These are phyloP conservation scores for Penicillium macrosclerotiorum DNA, from an alignment of 495 filamentous ascomycete species.

Conservation along the genomic window DNA sequence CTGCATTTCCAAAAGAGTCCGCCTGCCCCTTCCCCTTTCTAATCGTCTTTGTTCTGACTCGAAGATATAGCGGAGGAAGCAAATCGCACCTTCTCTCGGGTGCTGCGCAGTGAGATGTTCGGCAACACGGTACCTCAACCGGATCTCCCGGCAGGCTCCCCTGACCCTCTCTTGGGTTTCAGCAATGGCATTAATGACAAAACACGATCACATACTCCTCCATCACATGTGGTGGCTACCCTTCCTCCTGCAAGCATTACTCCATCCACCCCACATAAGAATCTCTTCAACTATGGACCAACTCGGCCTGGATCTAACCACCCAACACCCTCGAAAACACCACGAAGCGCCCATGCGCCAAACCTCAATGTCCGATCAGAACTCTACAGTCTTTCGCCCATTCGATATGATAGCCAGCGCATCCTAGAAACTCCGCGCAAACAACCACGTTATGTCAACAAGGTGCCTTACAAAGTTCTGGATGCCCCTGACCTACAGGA, in stretches of 20 bases:
- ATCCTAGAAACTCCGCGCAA: slow-evolving; percentile 88
- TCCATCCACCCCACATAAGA: slow-evolving; percentile 94
- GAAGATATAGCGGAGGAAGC: slow-evolving; percentile 79
- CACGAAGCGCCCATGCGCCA: slow-evolving; percentile 77
- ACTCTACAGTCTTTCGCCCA: slow-evolving; percentile 89
- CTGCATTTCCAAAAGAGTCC: slow-evolving; percentile 91
- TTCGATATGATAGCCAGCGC: slow-evolving; percentile 83
- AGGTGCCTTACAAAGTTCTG: slow-evolving; percentile 95
- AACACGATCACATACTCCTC: slow-evolving; percentile 77
- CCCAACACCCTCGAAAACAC: slow-evolving; percentile 83
- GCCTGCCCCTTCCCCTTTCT: slow-evolving; percentile 20
- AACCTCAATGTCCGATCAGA: slow-evolving; percentile 87
- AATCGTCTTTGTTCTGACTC: neutral
- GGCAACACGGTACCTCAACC: slow-evolving; percentile 83
- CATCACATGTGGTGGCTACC: slow-evolving; percentile 59
- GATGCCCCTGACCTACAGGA: slow-evolving; percentile 95
- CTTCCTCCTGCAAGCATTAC: slow-evolving; percentile 70
- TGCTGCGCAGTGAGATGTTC: slow-evolving; percentile 87
- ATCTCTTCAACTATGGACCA: slow-evolving; percentile 89
- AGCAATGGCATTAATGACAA: slow-evolving; percentile 61
- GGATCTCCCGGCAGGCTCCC: slow-evolving; percentile 62
- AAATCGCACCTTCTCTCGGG: slow-evolving; percentile 84
- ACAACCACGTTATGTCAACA: slow-evolving; percentile 82
- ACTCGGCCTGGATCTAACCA: slow-evolving; percentile 71
- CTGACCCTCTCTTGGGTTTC: slow-evolving; percentile 61